Evolutionary conservation across 306 rosid genomes (phyloP), one percentile per base, ranked within the genome.

Genomic region (Corylus americana): DNA sequence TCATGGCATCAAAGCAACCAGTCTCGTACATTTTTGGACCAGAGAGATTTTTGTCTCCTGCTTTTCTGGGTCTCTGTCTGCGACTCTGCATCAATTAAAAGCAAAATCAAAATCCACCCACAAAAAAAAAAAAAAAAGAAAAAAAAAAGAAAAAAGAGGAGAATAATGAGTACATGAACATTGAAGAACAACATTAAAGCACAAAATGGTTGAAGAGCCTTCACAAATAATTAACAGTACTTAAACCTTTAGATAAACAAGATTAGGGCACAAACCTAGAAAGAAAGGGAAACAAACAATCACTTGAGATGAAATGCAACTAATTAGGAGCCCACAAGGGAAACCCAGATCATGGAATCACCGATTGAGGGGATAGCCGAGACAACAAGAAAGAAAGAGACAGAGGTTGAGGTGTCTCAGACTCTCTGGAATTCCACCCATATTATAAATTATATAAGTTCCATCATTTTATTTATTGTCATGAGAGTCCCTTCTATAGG

Each of bases 1-100:
- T 55, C 80, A 80, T 81, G 35, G 93, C 86, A 79, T 94, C 97
- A 85, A 86, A 91, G 79, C 92, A 85, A 80, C 85, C 81, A 64
- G 81, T 54, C 29, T 78, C 79, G 55, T 78, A 88, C 91, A 88
- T 80, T 48, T 88, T 83, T 44, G 73, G 55, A 78, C 67, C 71
- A 45, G 44, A 47, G 53, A 3, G 53, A 44, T 5, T 59, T 22
- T 59, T 59, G 16, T 11, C 37, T 59, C 66, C 66, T 20, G 37
- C 11, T 35, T 59, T 25, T 59, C 16, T 3, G 66, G 66, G 37
- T 20, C 35, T 25, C 66, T 59, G 37, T 59, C 66, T 59, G 66
- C 66, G 25, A 10, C 66, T 59, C 66, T 59, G 66, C 66, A 59
- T 25, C 66, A 59, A 59, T 59, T 25, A 31, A 42, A 59, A 59